Evolutionary conservation across 768 basidiomycete species (phyloP).

Genomic region (Rhizopogon roseolus): DNA sequence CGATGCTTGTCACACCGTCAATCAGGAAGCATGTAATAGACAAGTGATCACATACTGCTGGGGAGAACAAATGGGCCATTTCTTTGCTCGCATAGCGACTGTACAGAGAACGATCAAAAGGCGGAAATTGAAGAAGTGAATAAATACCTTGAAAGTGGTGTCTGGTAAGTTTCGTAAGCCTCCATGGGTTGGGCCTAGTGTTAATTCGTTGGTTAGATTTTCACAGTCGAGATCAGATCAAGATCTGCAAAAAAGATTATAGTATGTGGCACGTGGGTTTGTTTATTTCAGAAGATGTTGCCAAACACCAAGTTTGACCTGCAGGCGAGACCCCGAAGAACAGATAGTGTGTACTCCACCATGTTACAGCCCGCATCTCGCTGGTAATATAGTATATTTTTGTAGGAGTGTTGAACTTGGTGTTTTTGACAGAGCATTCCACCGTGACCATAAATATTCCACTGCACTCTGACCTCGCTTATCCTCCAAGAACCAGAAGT

Average conservation of each 20-base stretch:
- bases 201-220: not conserved
- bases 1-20: constrained; percentile 57
- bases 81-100: constrained; percentile 99
- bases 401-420: too few relatives aligned
- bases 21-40: not conserved
- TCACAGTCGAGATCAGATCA: constrained; percentile 3
- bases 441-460: too few relatives aligned
- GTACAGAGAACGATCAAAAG: constrained; percentile 1
- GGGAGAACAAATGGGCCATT: constrained; percentile 97
- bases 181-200: constrained; percentile 40
- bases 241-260: not conserved
- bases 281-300: not conserved
- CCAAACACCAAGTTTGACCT: too few relatives aligned
- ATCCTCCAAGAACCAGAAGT: too few relatives aligned
- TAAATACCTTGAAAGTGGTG: constrained; percentile 70
- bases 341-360: too few relatives aligned
- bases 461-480: too few relatives aligned
- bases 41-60: constrained; percentile 52
- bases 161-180: constrained; percentile 68
- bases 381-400: too few relatives aligned
- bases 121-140: not conserved
- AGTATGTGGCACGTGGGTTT: not conserved
- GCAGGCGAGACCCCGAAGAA: too few relatives aligned
- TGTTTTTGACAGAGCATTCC: too few relatives aligned
- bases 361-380: too few relatives aligned